Evolutionary conservation across 805 yeast species (phyloP).

Genomic region (Starmera quercuum): DNA sequence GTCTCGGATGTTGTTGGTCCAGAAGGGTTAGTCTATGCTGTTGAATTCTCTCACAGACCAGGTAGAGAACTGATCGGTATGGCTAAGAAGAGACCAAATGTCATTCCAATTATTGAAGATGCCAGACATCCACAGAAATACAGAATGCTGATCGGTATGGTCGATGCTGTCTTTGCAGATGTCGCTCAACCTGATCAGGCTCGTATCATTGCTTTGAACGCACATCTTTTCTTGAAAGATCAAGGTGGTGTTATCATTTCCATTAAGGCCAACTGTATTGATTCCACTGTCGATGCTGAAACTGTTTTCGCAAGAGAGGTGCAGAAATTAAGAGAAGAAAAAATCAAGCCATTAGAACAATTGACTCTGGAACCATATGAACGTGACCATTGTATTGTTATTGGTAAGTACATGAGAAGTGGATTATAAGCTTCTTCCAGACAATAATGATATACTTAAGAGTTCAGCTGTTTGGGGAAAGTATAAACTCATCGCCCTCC

Average conservation of each 20-base stretch:
- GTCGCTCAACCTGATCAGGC: slow-evolving; percentile 99
- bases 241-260: slow-evolving; percentile 98
- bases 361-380: slow-evolving; percentile 98
- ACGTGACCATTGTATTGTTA: slow-evolving; percentile 99
- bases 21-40: slow-evolving; percentile 98
- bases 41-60: slow-evolving; percentile 98
- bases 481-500: neutral
- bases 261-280: slow-evolving; percentile 99
- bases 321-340: slow-evolving; percentile 97
- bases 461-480: neutral
- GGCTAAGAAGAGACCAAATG: slow-evolving; percentile 99
- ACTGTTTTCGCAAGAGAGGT: slow-evolving; percentile 99
- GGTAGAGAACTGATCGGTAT: slow-evolving; percentile 98
- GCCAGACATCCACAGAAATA: slow-evolving; percentile 99
- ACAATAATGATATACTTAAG: neutral
- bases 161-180: slow-evolving; percentile 97
- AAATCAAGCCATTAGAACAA: slow-evolving; percentile 97
- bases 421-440: slow-evolving; percentile 35
- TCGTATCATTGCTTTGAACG: slow-evolving; percentile 96
- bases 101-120: slow-evolving; percentile 97
- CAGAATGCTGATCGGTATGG: slow-evolving; percentile 99
- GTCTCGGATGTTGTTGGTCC: slow-evolving; percentile 99
- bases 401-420: slow-evolving; percentile 93
- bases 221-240: slow-evolving; percentile 96
- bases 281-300: slow-evolving; percentile 98